These are phyloP conservation scores for Penicillium angulare DNA, from an alignment of 495 filamentous ascomycete species.

Conservation along the genomic window DNA sequence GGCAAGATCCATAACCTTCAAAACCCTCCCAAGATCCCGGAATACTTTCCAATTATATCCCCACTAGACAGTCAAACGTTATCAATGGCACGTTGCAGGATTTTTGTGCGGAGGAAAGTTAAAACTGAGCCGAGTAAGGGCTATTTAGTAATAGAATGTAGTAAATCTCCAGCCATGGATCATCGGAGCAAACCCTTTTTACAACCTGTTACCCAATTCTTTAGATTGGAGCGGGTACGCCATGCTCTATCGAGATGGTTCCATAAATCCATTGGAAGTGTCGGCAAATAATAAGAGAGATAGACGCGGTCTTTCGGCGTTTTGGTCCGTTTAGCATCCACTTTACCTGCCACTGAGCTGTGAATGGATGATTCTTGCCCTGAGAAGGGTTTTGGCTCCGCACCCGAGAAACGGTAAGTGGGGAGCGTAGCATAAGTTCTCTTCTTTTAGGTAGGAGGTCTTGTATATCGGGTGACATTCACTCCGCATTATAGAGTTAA, in stretches of 20 bases:
- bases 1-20: not conserved
- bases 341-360: not conserved
- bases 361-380: not conserved
- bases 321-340: not conserved
- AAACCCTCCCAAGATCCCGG: not conserved
- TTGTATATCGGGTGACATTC: too few species aligned
- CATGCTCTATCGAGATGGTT: too few species aligned
- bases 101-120: not conserved
- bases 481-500: too few species aligned
- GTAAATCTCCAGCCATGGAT: not conserved
- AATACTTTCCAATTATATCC: not conserved
- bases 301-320: not conserved
- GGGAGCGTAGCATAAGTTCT: not conserved
- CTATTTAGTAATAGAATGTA: not conserved
- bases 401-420: not conserved
- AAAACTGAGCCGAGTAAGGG: not conserved
- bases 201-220: too few species aligned
- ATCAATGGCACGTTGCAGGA: too few species aligned
- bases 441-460: not conserved
- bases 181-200: not conserved
- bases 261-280: too few species aligned
- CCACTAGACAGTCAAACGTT: not conserved
- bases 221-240: too few species aligned
- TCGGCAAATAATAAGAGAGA: too few species aligned
- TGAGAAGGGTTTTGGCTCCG: not conserved